Conservation (phyloP, 352 stramenopile species). For the Aphanomyces euteiches region DNA sequence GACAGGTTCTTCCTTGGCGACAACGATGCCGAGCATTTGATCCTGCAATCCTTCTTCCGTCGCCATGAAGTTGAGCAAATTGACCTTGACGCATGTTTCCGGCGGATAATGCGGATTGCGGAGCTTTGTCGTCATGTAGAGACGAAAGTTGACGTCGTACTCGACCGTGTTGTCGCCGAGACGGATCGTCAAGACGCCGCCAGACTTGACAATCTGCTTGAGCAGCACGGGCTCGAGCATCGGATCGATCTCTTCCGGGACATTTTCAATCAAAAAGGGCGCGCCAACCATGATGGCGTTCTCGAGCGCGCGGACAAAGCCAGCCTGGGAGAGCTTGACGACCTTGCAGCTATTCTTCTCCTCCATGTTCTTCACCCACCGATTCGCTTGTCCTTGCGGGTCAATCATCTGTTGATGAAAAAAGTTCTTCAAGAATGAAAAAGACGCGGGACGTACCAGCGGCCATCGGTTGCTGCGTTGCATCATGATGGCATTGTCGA, state of each 20-base stretch:
- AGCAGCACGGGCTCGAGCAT: slow-evolving; percentile 92
- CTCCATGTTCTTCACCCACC: slow-evolving; percentile 95
- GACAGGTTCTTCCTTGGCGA: slow-evolving; percentile 91
- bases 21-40: slow-evolving; percentile 94
- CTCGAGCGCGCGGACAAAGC: slow-evolving; percentile 93
- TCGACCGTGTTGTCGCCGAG: slow-evolving; percentile 93
- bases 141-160: slow-evolving; percentile 90
- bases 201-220: slow-evolving; percentile 90
- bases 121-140: slow-evolving; percentile 95
- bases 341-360: slow-evolving; percentile 86
- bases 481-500: slow-evolving; percentile 95
- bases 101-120: slow-evolving; percentile 93
- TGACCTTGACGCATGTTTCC: slow-evolving; percentile 95
- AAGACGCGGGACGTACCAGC: slow-evolving; percentile 37
- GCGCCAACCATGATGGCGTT: slow-evolving; percentile 93
- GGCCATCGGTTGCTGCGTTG: slow-evolving; percentile 89
- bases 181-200: slow-evolving; percentile 86
- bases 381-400: slow-evolving; percentile 92
- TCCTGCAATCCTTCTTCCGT: slow-evolving; percentile 93
- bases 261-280: slow-evolving; percentile 91
- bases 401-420: slow-evolving; percentile 85
- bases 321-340: slow-evolving; percentile 89
- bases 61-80: slow-evolving; percentile 96
- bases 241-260: slow-evolving; percentile 91
- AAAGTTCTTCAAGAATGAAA: background rate